These are phyloP conservation scores for Penicillium pulvis DNA, from an alignment of 495 filamentous ascomycete species.

Conservation along the genomic window DNA sequence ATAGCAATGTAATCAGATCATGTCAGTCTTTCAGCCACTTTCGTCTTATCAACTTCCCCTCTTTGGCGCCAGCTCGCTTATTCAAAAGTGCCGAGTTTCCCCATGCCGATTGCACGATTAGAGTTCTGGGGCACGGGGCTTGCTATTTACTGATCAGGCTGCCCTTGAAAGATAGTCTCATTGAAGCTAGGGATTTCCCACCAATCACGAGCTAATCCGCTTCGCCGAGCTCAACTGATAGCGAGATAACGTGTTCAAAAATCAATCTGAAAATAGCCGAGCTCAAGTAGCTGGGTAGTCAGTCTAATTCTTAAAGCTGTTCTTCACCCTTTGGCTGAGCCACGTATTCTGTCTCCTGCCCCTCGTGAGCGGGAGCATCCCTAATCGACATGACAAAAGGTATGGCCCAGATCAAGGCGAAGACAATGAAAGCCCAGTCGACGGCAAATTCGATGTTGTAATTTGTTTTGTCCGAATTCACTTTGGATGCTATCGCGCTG, in stretches of 20 bases:
- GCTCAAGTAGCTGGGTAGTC: too few relatives aligned
- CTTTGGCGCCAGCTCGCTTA: background rate
- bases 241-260: too few relatives aligned
- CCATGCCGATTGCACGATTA: background rate
- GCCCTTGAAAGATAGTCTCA: too few relatives aligned
- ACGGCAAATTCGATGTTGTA: constrained; percentile 8
- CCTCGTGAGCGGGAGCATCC: background rate
- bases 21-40: background rate
- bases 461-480: constrained; percentile 10
- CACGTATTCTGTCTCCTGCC: background rate
- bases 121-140: too few relatives aligned
- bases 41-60: background rate
- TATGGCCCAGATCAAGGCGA: background rate
- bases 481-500: constrained; percentile 13
- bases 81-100: background rate
- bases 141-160: too few relatives aligned
- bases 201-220: too few relatives aligned
- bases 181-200: too few relatives aligned
- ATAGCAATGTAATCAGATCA: too few relatives aligned
- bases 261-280: too few relatives aligned
- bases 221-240: too few relatives aligned
- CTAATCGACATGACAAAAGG: background rate
- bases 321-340: background rate
- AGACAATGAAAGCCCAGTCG: background rate
- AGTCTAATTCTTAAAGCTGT: too few relatives aligned